A percentile compares a stretch with the other conserved stretches of the same genome.
Evolutionary conservation across 306 rosid species (phyloP).

Genomic region (Hippophae tibetana): DNA sequence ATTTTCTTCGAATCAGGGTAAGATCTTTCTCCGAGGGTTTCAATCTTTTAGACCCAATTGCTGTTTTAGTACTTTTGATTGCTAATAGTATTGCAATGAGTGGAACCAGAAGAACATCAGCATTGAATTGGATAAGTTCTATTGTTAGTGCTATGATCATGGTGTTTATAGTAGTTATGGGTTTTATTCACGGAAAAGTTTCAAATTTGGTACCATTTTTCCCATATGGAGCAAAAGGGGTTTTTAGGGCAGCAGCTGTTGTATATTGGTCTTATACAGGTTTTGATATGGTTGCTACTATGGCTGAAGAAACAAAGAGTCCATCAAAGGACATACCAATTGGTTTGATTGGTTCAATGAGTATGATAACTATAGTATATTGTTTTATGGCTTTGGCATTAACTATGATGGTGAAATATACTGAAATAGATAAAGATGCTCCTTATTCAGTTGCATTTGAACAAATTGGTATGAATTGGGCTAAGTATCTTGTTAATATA

Average conservation of each 20-base stretch:
- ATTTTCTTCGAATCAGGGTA: constrained; percentile 48
- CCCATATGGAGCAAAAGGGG: constrained; percentile 57
- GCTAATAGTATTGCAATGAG: constrained; percentile 59
- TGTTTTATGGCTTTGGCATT: constrained; percentile 68
- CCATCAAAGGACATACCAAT: constrained; percentile 83
- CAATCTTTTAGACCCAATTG: constrained; percentile 59
- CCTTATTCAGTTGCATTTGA: constrained; percentile 69
- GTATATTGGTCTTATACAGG: constrained; percentile 97
- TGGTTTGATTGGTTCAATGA: constrained; percentile 68
- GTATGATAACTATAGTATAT: constrained; percentile 51
- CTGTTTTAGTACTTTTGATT: constrained; percentile 52
- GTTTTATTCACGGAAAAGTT: constrained; percentile 41
- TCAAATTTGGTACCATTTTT: constrained; percentile 46
- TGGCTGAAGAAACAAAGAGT: constrained; percentile 82
- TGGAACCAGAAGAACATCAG: constrained; percentile 59
- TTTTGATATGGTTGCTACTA: constrained; percentile 88
- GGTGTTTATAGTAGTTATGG: constrained; percentile 37
- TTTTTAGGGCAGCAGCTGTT: constrained; percentile 61
- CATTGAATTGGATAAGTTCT: constrained; percentile 53
- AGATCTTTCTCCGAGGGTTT: constrained; percentile 38
- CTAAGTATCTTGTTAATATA: constrained; percentile 58
- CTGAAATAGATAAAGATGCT: constrained; percentile 38
- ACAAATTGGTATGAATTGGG: constrained; percentile 75
- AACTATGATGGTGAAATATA: constrained; percentile 45
- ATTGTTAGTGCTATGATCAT: constrained; percentile 29